Percentiles rank a stretch among this genome's conserved stretches.
Evolutionary conservation across 163 green algal genomes (phyloP).

Genomic region (Chlamydomonas reinhardtii): DNA sequence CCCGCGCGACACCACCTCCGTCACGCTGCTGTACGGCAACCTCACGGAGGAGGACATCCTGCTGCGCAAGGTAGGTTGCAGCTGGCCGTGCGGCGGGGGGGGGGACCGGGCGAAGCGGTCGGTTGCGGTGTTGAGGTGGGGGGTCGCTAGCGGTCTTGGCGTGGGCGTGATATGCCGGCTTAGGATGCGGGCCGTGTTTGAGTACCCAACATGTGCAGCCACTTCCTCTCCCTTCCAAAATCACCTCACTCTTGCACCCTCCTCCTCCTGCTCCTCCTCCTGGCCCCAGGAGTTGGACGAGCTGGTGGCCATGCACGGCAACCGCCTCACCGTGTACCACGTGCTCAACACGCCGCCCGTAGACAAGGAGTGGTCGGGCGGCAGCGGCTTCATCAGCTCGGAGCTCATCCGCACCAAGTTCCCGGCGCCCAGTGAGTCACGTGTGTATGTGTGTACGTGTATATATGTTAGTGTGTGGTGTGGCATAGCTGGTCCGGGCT

Average conservation of each 20-base stretch:
- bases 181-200: too few species aligned
- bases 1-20: slow-evolving; percentile 77
- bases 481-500: too few species aligned
- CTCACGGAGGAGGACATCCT: slow-evolving; percentile 94
- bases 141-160: too few species aligned
- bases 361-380: slow-evolving; percentile 72
- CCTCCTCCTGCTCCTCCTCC: too few species aligned
- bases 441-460: too few species aligned
- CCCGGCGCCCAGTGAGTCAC: slow-evolving; percentile 63
- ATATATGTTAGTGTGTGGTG: too few species aligned
- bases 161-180: too few species aligned
- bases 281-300: slow-evolving; percentile 71
- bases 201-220: too few species aligned
- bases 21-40: slow-evolving; percentile 94
- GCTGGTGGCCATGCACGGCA: slow-evolving; percentile 66
- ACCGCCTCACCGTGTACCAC: slow-evolving; percentile 72
- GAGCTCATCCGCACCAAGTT: slow-evolving; percentile 85
- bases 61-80: slow-evolving; percentile 68
- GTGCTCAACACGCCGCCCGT: slow-evolving; percentile 81
- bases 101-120: too few species aligned
- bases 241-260: background rate
- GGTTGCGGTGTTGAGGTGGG: too few species aligned
- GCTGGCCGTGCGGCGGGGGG: too few species aligned
- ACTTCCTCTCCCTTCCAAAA: too few species aligned
- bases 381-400: slow-evolving; percentile 83